Evolutionary conservation across 2,329 filamentous ascomycete genomes (phyloP).

Genomic region (Xylaria sp.): DNA sequence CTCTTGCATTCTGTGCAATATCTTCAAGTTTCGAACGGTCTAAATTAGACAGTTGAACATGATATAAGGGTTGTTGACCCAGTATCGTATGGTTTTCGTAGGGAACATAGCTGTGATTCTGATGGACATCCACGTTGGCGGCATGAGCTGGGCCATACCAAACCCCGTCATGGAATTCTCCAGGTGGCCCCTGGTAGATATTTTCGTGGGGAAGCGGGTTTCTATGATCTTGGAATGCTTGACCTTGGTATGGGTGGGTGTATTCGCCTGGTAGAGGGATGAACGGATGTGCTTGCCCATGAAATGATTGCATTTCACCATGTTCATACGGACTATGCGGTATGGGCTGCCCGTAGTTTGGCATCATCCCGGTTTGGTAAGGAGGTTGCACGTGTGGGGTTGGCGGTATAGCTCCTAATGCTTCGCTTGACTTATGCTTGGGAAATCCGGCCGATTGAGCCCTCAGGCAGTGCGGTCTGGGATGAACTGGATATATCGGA

Average conservation of each 20-base stretch:
- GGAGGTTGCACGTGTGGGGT: constrained; percentile 41
- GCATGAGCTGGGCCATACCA: neutral
- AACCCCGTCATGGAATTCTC: neutral
- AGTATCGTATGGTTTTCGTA: constrained; percentile 41
- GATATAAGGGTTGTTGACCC: constrained; percentile 42
- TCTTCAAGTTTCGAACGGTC: constrained; percentile 62
- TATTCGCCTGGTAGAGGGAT: constrained; percentile 30
- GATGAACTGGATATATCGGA: constrained; percentile 51
- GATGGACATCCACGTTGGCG: constrained; percentile 9
- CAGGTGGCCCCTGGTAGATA: constrained; percentile 2
- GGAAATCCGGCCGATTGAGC: constrained; percentile 17
- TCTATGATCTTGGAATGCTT: neutral
- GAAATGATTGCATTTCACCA: constrained; percentile 32
- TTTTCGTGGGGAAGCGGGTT: neutral
- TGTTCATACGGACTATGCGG: constrained; percentile 37
- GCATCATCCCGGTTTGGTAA: constrained; percentile 16
- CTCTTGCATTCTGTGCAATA: constrained; percentile 65
- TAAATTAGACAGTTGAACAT: constrained; percentile 49
- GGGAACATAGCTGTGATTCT: constrained; percentile 22
- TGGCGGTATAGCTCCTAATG: constrained; percentile 31
- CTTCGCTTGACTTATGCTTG: neutral
- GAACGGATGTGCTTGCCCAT: constrained; percentile 27
- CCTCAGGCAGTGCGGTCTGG: constrained; percentile 62
- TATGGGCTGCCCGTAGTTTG: constrained; percentile 44
- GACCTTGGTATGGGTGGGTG: constrained; percentile 21